A percentile compares a stretch with the other conserved stretches of the same genome.
Evolutionary conservation across 2,329 filamentous ascomycete genomes (phyloP).

Genomic region (Trichoderma atrobrunneum): DNA sequence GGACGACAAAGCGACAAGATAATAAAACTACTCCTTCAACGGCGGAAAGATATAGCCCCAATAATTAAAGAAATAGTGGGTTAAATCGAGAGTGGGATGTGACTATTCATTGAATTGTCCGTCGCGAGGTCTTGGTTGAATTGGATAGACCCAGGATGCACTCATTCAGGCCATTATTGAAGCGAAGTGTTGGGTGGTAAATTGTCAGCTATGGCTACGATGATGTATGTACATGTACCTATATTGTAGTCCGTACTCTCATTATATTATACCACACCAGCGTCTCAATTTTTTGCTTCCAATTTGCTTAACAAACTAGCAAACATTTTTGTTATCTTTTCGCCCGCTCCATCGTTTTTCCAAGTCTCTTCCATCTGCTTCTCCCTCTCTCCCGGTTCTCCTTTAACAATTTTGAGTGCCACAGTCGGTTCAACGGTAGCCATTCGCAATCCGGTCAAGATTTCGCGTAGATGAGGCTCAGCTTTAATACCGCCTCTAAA

Average conservation of each 20-base stretch:
- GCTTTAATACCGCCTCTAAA: conserved; percentile 37
- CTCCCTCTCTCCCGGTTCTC: neutral
- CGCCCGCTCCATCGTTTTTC: neutral
- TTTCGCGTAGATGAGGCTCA: conserved; percentile 22
- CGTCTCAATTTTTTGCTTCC: neutral
- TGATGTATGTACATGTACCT: neutral
- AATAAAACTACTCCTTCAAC: no score
- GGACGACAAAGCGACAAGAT: fast-evolving
- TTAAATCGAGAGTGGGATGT: neutral
- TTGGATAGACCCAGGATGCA: neutral
- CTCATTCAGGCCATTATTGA: neutral
- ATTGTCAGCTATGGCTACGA: neutral
- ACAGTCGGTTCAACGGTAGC: neutral
- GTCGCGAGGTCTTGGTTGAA: neutral
- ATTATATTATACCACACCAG: neutral
- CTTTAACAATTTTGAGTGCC: neutral
- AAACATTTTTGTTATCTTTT: neutral
- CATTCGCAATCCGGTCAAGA: conserved; percentile 23
- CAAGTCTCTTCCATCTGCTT: neutral
- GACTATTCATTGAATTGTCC: neutral
- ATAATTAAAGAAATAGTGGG: no score
- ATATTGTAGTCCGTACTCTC: neutral
- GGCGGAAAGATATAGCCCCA: neutral
- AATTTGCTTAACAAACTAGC: neutral
- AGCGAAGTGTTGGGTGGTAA: neutral